These are phyloP conservation scores for Coffea humblotiana DNA, from an alignment of 305 asterid species.

Conservation along the genomic window DNA sequence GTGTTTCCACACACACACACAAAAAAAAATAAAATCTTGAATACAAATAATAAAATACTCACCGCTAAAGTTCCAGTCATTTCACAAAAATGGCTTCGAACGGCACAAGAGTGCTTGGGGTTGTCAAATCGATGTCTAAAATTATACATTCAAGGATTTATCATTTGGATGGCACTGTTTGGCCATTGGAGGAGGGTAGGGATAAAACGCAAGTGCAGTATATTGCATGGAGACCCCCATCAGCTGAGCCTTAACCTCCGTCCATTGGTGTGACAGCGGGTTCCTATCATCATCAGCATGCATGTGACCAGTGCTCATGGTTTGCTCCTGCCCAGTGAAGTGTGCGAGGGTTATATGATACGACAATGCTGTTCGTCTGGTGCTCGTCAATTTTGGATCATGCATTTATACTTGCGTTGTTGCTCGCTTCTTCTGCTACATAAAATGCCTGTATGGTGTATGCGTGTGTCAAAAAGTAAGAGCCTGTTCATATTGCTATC, in stretches of 20 bases:
- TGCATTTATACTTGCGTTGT: not conserved
- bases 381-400: conserved; percentile 2
- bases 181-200: not conserved
- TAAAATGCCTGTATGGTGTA: no score
- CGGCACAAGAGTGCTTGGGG: not conserved
- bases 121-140: conserved; percentile 1
- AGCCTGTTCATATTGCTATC: no score
- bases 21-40: not conserved
- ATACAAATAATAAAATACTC: not conserved
- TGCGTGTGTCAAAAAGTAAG: no score
- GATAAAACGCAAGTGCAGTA: not conserved
- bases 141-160: not conserved
- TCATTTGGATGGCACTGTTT: not conserved
- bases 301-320: not conserved
- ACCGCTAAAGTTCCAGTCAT: not conserved
- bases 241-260: not conserved
- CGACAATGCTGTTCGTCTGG: not conserved
- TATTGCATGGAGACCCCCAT: no score
- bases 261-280: not conserved
- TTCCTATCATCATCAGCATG: not conserved
- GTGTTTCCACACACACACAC: no score
- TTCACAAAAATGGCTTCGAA: not conserved
- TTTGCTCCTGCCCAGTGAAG: not conserved
- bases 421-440: not conserved
- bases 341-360: not conserved